Evolutionary conservation across 805 yeast genomes (phyloP), one percentile per base, ranked within the genome.

Genomic region (Pachysolen tannophilus): DNA sequence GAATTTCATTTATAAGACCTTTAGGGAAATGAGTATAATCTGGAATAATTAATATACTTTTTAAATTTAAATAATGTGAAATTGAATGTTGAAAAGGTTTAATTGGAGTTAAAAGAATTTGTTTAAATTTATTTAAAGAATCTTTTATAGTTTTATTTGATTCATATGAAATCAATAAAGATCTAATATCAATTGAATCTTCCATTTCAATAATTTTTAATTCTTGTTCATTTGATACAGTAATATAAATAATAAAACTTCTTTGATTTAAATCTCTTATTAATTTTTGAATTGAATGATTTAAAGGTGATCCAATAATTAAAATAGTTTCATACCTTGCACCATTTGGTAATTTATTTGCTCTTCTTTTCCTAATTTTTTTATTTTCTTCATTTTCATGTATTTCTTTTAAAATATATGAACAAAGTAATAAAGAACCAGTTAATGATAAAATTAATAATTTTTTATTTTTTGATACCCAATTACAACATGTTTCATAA

Each of bases 221-320:
- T 41, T 79, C 85, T 42, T 64, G 67, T 20, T 77, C 84, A 40
- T 69, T 73, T n/a, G 72, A 53, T n/a, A 78, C 72, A 1, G 94
- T 78, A 43, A 85, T 65, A 51, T 80, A 85, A 3, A 86, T 87
- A 21, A 86, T 79, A 50, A 82, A 84, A 1, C 95, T 94, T 35
- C 94, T 63, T 30, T 69, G 69, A 43, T 83, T 87, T 43, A 85
- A 66, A 51, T 85, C 95, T 38, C 72, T 65, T 1, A 87, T 83
- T 20, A 85, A 58, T 34, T 78, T 64, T 38, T 83, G 66, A 1
- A 85, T 75, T 37, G 83, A 58, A 1, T 86, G 85, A 42, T 82
- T 90, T 3, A 74, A 65, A 2, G 88, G 87, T 2, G 86, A 78
- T 1, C 94, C 94, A 4, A 84, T 67, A 4, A 85, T 60, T 15